Base-by-base conservation (phyloP, 345 rosid genomes). In the Conringia planisiliqua region DNA sequence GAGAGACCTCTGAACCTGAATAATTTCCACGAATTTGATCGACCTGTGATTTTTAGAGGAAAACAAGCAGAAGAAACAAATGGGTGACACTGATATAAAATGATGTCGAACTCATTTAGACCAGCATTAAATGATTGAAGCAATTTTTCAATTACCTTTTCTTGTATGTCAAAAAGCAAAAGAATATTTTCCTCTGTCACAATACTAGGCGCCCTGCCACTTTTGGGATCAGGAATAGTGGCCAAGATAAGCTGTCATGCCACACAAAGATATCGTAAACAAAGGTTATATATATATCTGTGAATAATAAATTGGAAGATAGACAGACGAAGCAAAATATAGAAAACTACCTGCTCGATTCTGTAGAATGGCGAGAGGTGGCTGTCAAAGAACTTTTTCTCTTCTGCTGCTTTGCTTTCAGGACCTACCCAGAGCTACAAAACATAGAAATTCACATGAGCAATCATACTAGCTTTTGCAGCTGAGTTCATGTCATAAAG, bases 281-380 rank as follows among this genome's bases (percentile, higher is more conserved):
- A 66, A 51, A 78, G 56, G 47, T 65, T 36, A 60, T 51, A 42
- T 36, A 60, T 51, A 42, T 59, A 59, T 56, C 27, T 24, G 14
- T 68, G 14, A 46, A 44, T 35, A n/a, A 52, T 10, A 33, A 71
- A 29, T 8, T 18, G 27, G 52, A 20, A 58, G 35, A 67, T 60
- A 58, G 30, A 59, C 22, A 68, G 29, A 43, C n/a, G 9, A 46
- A 68, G 68, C 64, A 63, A 66, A 40, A 24, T 6, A 76, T n/a
- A 51, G 26, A 62, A 77, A 74, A 27, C 18, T 77, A 95, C 99
- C 99, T 95, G 97, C 80, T 95, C 98, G 50, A 92, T 92, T 86
- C 99, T 86, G 89, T 95, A 95, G 78, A 95, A 95, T 17, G 99
- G 97, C 0, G 97, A 88, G 56, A 95, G 96, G 80, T 90, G 96